Conservation (phyloP, 2,329 filamentous ascomycete genomes). For the Fusarium papillatum region DNA sequence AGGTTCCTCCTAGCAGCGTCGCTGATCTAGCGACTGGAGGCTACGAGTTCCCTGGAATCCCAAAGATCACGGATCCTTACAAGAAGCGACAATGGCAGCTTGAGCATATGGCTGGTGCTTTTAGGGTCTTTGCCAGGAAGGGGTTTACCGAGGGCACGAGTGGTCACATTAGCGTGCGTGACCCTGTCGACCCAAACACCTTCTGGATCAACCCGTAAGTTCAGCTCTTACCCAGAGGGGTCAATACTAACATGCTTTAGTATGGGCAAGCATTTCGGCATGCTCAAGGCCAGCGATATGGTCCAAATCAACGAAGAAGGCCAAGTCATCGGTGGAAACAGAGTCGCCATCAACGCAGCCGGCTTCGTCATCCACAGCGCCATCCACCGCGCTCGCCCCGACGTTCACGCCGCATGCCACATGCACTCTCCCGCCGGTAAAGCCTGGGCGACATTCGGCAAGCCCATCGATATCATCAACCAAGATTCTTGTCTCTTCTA, state of each 20-base stretch:
- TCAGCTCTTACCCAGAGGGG: too few relatives aligned
- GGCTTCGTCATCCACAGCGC: conserved; percentile 73
- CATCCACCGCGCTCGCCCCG: conserved; percentile 68
- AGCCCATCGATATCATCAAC: conserved; percentile 70
- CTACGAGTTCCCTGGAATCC: conserved; percentile 61
- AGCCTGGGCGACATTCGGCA: conserved; percentile 70
- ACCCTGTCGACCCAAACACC: conserved; percentile 67
- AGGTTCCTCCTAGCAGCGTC: not conserved
- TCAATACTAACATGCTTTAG: not conserved
- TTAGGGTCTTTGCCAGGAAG: conserved; percentile 59
- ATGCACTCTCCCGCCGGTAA: conserved; percentile 69
- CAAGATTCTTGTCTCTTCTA: conserved; percentile 70
- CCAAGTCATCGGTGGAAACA: conserved; percentile 64
- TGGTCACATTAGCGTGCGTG: conserved; percentile 73
- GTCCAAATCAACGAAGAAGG: conserved; percentile 63
- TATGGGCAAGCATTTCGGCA: conserved; percentile 69
- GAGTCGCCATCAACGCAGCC: conserved; percentile 65
- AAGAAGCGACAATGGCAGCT: conserved; percentile 47
- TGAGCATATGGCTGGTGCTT: conserved; percentile 58
- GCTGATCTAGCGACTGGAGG: conserved; percentile 34
- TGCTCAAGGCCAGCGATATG: conserved; percentile 72
- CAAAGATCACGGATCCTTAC: conserved; percentile 64
- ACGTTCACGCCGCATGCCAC: conserved; percentile 72
- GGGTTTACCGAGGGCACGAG: conserved; percentile 71
- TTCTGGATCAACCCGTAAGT: conserved; percentile 74